Evolutionary conservation across 2,329 filamentous ascomycete genomes (phyloP).

Genomic region (Ophiostoma triangulosporum): DNA sequence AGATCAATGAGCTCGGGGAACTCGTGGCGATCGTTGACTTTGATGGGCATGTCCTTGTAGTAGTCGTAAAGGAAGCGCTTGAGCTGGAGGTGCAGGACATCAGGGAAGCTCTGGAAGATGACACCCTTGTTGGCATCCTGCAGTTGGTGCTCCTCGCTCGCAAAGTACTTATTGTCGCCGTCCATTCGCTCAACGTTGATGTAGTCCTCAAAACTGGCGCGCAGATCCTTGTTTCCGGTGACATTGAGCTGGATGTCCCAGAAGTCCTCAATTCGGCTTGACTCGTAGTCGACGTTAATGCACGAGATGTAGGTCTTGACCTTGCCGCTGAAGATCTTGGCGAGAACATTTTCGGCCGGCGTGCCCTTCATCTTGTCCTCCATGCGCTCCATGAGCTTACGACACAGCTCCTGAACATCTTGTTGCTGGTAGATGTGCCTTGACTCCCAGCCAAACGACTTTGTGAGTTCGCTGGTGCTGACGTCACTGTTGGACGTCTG

Average conservation of each 20-base stretch:
- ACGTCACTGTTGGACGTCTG: constrained; percentile 79
- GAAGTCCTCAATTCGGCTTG: constrained; percentile 88
- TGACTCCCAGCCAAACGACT: constrained; percentile 96
- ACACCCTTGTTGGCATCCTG: constrained; percentile 97
- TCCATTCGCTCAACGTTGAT: constrained; percentile 94
- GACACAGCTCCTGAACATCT: constrained; percentile 91
- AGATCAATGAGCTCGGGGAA: constrained; percentile 78
- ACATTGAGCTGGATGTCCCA: constrained; percentile 99
- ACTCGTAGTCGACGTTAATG: constrained; percentile 97
- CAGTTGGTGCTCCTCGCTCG: constrained; percentile 74
- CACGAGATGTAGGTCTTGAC: constrained; percentile 98
- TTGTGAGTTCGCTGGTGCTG: constrained; percentile 81
- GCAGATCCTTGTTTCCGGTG: constrained; percentile 78
- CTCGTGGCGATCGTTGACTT: constrained; percentile 88
- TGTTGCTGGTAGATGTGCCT: constrained; percentile 97
- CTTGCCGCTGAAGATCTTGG: constrained; percentile 89
- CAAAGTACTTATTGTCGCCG: constrained; percentile 96
- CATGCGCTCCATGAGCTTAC: constrained; percentile 93
- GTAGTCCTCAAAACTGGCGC: constrained; percentile 93
- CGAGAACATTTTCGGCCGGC: constrained; percentile 73
- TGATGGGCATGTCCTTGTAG: constrained; percentile 94
- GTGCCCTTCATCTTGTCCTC: constrained; percentile 98
- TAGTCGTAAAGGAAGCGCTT: constrained; percentile 98
- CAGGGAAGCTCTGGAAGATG: constrained; percentile 90
- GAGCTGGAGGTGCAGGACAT: constrained; percentile 85